A percentile compares a stretch with the other conserved stretches of the same genome.
These are phyloP conservation scores for Penicillium brasilianum DNA, from an alignment of 2,329 filamentous ascomycete genomes.

Conservation along the genomic window DNA sequence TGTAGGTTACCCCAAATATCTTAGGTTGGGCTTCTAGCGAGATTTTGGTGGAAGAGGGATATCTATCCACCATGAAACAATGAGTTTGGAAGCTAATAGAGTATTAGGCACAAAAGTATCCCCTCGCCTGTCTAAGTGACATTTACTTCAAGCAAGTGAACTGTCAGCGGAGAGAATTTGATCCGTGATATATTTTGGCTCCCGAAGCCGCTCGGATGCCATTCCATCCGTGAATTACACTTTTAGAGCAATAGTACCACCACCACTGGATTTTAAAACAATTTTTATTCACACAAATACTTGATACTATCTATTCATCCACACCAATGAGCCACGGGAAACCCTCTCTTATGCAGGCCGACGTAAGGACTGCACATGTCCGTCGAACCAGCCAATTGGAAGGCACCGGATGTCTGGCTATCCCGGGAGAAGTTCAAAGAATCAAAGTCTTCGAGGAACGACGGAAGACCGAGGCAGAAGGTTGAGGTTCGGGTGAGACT, in stretches of 20 bases:
- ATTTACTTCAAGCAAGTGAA: not conserved
- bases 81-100: too few species aligned
- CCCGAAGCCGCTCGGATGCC: not conserved
- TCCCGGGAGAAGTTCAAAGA: not conserved
- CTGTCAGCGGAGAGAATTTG: not conserved
- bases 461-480: not conserved
- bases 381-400: constrained; percentile 3
- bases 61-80: too few species aligned
- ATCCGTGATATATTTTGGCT: constrained; percentile 1
- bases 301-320: not conserved
- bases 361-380: not conserved
- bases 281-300: not conserved
- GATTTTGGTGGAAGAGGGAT: too few species aligned
- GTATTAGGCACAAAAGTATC: too few species aligned
- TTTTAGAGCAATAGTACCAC: not conserved
- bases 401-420: not conserved
- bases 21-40: too few species aligned
- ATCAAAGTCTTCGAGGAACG: not conserved
- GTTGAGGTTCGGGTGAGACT: not conserved
- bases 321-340: not conserved
- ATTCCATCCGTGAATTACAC: not conserved
- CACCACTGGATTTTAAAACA: not conserved
- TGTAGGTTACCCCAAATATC: too few species aligned
- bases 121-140: too few species aligned
- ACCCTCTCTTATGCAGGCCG: not conserved